A percentile compares a stretch with the other conserved stretches of the same genome.
Evolutionary conservation across 805 yeast species (phyloP).

Genomic region (Wickerhamomyces subpelliculosus): DNA sequence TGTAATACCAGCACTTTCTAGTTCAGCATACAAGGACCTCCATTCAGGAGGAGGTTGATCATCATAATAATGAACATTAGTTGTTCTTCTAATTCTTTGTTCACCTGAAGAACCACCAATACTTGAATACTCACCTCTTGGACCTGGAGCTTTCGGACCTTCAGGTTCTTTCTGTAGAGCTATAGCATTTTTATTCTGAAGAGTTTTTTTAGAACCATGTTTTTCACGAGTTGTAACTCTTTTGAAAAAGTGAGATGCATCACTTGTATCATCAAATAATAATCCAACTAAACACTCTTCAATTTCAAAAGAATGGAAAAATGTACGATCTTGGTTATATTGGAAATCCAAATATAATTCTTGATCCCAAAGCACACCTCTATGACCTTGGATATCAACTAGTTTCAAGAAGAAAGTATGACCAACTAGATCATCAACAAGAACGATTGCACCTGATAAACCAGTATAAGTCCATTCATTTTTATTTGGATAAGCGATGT

Average conservation of each 20-base stretch:
- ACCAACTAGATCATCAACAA: conserved; percentile 91
- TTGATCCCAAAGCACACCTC: conserved; percentile 96
- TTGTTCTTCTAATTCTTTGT: conserved; percentile 48
- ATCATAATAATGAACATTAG: conserved; percentile 65
- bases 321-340: conserved; percentile 89
- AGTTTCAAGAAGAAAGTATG: conserved; percentile 87
- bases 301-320: conserved; percentile 89
- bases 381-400: conserved; percentile 74
- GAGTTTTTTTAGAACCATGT: conserved; percentile 81
- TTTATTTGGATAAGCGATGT: conserved; percentile 83
- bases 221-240: conserved; percentile 69
- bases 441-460: conserved; percentile 74
- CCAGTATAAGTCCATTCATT: conserved; percentile 85
- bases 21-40: conserved; percentile 65
- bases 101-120: conserved; percentile 36
- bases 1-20: conserved; percentile 71
- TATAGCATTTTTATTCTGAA: conserved; percentile 81
- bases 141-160: conserved; percentile 22
- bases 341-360: conserved; percentile 84
- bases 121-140: conserved; percentile 22
- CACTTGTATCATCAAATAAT: conserved; percentile 80
- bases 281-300: conserved; percentile 87
- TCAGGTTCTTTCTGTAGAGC: conserved; percentile 55
- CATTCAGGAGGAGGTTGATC: conserved; percentile 80
- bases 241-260: conserved; percentile 81